A percentile compares a stretch with the other conserved stretches of the same genome.
Conservation (phyloP, 176 grass and related monocot genomes). For the Ensete glaucum region DNA sequence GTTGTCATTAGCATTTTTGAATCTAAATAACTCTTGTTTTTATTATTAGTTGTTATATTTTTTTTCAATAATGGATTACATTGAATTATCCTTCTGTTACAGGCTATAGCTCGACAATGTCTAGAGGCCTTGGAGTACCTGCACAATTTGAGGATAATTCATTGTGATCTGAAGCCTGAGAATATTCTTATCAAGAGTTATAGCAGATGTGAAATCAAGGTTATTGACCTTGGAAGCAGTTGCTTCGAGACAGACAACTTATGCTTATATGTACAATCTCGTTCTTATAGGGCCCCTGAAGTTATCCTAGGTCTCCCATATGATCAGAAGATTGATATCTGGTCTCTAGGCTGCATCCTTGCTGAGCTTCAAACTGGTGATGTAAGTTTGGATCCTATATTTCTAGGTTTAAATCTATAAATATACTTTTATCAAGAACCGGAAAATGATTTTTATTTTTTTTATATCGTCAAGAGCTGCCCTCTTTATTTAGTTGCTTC, state of each 20-base stretch:
- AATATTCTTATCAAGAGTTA: slow-evolving; percentile 99
- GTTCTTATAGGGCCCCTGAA: slow-evolving; percentile 96
- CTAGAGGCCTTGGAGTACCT: slow-evolving; percentile 85
- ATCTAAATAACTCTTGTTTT: not conserved
- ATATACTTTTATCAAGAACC: not conserved
- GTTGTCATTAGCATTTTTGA: not conserved
- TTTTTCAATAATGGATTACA: not conserved
- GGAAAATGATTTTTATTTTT: too few species aligned
- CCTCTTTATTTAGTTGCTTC: too few species aligned
- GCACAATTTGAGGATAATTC: slow-evolving; percentile 85
- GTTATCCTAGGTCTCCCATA: slow-evolving; percentile 87
- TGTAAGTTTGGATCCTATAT: slow-evolving; percentile 26
- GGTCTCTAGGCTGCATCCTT: slow-evolving; percentile 97
- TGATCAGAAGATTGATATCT: slow-evolving; percentile 95
- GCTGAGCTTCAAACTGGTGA: slow-evolving; percentile 79
- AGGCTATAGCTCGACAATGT: slow-evolving; percentile 84
- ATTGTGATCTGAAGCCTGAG: slow-evolving; percentile 89
- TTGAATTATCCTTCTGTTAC: slow-evolving; percentile 18
- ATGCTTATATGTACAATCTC: slow-evolving; percentile 80
- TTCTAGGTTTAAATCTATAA: slow-evolving; percentile 2
- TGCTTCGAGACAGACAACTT: slow-evolving; percentile 90
- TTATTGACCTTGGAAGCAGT: slow-evolving; percentile 98
- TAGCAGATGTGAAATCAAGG: slow-evolving; percentile 89
- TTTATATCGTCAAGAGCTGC: too few species aligned
- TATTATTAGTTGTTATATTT: not conserved